A percentile compares a stretch with the other conserved stretches of the same genome.
Evolutionary conservation across 75 land plant species (phyloP).

Genomic region (Cryptomeria japonica): DNA sequence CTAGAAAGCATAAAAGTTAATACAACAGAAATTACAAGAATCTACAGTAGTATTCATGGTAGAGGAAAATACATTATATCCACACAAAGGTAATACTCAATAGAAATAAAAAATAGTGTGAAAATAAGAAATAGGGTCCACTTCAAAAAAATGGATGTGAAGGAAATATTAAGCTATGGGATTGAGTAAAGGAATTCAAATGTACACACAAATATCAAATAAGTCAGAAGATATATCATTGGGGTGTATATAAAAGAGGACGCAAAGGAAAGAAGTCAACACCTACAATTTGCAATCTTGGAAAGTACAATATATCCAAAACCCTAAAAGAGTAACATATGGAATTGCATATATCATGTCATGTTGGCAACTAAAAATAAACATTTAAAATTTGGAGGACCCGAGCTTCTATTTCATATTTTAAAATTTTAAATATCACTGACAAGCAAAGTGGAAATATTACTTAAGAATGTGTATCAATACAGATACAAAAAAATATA

Average conservation of each 20-base stretch:
- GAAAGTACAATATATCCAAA: not conserved
- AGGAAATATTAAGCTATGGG: not conserved
- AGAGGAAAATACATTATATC: not conserved
- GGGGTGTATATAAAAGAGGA: not conserved
- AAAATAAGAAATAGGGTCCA: not conserved
- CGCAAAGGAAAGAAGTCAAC: not conserved
- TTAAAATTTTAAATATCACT: not conserved
- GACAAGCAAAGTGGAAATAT: not conserved
- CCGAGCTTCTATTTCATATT: not conserved
- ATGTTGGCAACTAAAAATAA: not conserved
- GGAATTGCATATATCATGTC: not conserved
- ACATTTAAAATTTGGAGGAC: not conserved
- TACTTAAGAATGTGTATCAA: not conserved
- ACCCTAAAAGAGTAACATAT: not conserved
- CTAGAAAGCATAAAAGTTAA: not conserved
- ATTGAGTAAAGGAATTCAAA: not conserved
- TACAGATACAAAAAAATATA: not conserved
- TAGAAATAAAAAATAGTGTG: not conserved
- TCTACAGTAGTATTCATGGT: not conserved
- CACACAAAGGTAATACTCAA: not conserved
- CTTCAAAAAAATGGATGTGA: not conserved
- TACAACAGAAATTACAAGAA: not conserved
- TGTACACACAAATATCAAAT: not conserved
- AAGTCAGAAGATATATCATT: not conserved
- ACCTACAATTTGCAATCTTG: not conserved